Evolutionary conservation across 2,329 filamentous ascomycete genomes (phyloP), one percentile per base, ranked within the genome.

Genomic region (Hymenoscyphus fraxineus): DNA sequence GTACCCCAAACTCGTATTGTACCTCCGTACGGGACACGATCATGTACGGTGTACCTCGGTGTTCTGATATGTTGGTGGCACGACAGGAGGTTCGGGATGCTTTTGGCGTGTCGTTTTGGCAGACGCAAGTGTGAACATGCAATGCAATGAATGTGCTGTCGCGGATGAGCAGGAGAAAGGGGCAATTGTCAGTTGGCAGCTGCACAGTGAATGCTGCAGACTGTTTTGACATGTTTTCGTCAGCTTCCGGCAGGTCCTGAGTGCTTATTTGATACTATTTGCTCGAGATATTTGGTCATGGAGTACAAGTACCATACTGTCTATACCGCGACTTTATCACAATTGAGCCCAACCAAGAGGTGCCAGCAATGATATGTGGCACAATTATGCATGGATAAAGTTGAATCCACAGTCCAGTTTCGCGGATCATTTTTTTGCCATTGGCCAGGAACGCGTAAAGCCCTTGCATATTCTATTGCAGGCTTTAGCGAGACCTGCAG

Each of bases 281-380:
- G 55, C 31, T 35, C 3, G 27, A 57, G 31, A 38, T 35, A 35
- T 32, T 38, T 57, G 31, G 27, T 57, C 15, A 57, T 57, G 55
- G 55, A 38, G 31, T 32, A n/a, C 16, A 15, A 51, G 44, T 51
- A 51, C 44, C 44, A 15, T 22, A 16, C 19, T n/a, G 55, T 35
- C 44, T 13, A 15, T 22, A 16, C 19, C 32, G 55, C 32, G 31
- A 32, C 27, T 57, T 57, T 22, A 57, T 32, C n/a, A 35, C 13
- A 57, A 19, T 19, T 57, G 55, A 57, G 32, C 32, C 54, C 55
- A 57, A 57, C 55, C 27, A 57, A 57, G 55, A 32, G 55, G 55
- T 57, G 55, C 55, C 55, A 57, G 55, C 55, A 19, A 57, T 57
- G 19, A 57, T 27, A 35, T 22, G 22, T 57, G 54, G 19, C n/a